Evolutionary conservation across 1,284 basidiomycete species (phyloP), one percentile per base, ranked within the genome.

Genomic region (Exsudoporus floridanus): DNA sequence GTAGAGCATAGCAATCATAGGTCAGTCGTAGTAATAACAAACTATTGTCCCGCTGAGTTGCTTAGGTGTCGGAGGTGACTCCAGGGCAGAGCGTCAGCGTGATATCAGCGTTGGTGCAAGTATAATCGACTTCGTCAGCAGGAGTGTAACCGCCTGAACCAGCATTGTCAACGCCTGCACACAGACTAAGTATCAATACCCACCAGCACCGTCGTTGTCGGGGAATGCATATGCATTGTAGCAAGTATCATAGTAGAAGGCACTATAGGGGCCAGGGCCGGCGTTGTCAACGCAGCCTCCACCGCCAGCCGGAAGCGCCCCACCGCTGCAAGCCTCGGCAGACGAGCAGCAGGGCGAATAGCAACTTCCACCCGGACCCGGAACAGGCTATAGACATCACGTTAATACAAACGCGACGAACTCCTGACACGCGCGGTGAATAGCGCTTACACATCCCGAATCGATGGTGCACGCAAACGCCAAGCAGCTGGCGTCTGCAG

Each of bases 11-110:
- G 8, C 9, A 25, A 43, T 12, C n/a, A 19, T 45, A 34, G 4
- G 18, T 37, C 18, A 25, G 7, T 30, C 30, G 23, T 37, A 44
- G 28, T 36, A 31, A 47, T 7, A 41, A 12, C 25, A 23, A n/a
- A n/a, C 30, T 36, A 19, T 27, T 5, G 16, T 25, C 14, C 2
- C 16, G 7, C 16, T 9, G 10, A 21, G 30, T n/a, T 28, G 4
- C 19, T 36, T 31, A 25, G 27, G 8, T 27, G 48, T 60, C 9
- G 13, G 67, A 63, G 23, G 69, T 64, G 27, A 7, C 48, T 23
- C 68, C 65, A 19, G 70, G 59, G 52, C 67, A 69, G 39, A 69
- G 69, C 9, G 67, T 71, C 47, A 72, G 41, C 4, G 65, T 72
- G 35, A 71, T 66, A 19, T 12, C 59, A 2, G 67, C 46, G 54